Percentiles rank a stretch among this genome's conserved stretches.
These are phyloP conservation scores for Colletotrichum siamense DNA, from an alignment of 2,329 filamentous ascomycete genomes.

Conservation along the genomic window DNA sequence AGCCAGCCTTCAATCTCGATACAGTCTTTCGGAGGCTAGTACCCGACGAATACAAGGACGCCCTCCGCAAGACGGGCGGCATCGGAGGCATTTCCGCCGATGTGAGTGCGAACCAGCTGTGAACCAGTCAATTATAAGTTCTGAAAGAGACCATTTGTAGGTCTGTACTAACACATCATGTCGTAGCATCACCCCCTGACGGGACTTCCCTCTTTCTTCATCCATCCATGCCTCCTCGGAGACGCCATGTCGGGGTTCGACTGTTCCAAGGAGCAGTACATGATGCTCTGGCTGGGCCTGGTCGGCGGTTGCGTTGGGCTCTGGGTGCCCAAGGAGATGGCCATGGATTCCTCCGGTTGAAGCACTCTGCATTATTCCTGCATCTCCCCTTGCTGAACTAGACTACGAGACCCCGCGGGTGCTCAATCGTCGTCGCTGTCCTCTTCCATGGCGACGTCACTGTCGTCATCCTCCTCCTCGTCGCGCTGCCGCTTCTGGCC, in stretches of 20 bases:
- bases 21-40: conserved; percentile 75
- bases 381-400: conserved; percentile 2
- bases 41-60: conserved; percentile 66
- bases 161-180: conserved; percentile 28
- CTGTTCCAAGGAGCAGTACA: conserved; percentile 71
- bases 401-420: background rate
- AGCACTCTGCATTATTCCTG: background rate
- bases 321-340: conserved; percentile 76
- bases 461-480: conserved; percentile 70
- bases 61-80: conserved; percentile 65
- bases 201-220: conserved; percentile 81
- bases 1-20: conserved; percentile 67
- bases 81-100: conserved; percentile 79
- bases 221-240: conserved; percentile 90
- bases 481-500: conserved; percentile 76
- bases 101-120: conserved; percentile 58
- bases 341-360: conserved; percentile 26
- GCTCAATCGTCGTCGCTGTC: conserved; percentile 74
- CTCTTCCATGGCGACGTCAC: conserved; percentile 73
- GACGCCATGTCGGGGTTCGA: conserved; percentile 76
- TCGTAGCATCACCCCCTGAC: conserved; percentile 82
- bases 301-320: conserved; percentile 82
- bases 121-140: conserved; percentile 35
- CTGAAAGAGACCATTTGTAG: conserved; percentile 25
- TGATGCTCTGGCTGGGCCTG: conserved; percentile 89